Conservation (phyloP, 2,329 filamentous ascomycete genomes). For the Emericellopsis cladophorae region DNA sequence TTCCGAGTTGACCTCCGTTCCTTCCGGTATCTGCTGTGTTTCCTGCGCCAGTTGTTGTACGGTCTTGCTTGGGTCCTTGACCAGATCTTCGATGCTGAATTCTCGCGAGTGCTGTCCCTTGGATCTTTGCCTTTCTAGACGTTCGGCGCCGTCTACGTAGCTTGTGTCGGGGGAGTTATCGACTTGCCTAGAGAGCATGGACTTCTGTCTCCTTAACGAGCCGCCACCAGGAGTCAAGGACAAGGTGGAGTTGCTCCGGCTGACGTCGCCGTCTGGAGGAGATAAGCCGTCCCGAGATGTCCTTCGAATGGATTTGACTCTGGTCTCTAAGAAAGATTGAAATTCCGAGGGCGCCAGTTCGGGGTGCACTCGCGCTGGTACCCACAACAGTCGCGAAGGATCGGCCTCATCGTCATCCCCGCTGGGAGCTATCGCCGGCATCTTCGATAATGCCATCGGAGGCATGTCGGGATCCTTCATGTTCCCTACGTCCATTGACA, state of each 20-base stretch:
- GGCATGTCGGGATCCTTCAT: constrained; percentile 62
- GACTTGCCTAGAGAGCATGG: constrained; percentile 88
- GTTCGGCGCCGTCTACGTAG: constrained; percentile 76
- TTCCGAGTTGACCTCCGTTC: constrained; percentile 35
- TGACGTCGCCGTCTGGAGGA: constrained; percentile 38
- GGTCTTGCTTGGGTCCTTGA: constrained; percentile 63
- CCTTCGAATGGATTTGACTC: constrained; percentile 79
- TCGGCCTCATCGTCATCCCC: constrained; percentile 75
- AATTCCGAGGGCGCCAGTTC: constrained; percentile 93
- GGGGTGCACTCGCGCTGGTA: constrained; percentile 85
- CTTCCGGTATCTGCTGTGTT: constrained; percentile 28
- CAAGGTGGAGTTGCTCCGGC: constrained; percentile 41
- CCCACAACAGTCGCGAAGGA: constrained; percentile 83
- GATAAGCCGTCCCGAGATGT: constrained; percentile 63
- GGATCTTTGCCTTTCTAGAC: constrained; percentile 62
- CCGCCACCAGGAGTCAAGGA: constrained; percentile 15
- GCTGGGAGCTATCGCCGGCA: constrained; percentile 60
- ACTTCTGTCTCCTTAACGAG: constrained; percentile 75
- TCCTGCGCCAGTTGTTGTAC: constrained; percentile 57
- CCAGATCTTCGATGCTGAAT: constrained; percentile 67
- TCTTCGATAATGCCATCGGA: constrained; percentile 52
- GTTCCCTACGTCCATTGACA: constrained; percentile 88
- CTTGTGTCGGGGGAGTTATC: constrained; percentile 49
- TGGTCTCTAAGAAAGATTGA: constrained; percentile 89
- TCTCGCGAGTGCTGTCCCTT: constrained; percentile 40